Percentiles rank a stretch among this genome's conserved stretches.
Evolutionary conservation across 805 yeast genomes (phyloP).

Genomic region (Saturnispora ahearnii): DNA sequence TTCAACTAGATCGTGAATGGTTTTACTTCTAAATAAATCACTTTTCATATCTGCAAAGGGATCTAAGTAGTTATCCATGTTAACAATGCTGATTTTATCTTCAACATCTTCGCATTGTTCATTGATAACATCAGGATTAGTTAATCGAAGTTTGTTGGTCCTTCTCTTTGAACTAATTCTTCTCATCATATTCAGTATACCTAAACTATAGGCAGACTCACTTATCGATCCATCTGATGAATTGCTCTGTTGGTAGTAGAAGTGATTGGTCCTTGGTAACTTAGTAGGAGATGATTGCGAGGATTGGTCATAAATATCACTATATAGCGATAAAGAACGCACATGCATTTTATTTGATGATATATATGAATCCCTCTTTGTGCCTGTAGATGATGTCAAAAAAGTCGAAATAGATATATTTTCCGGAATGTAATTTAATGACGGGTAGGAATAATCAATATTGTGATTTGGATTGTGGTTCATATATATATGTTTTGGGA

Average conservation of each 20-base stretch:
- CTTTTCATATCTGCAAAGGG: neutral
- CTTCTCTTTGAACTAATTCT: conserved; percentile 44
- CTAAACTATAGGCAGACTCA: conserved; percentile 1
- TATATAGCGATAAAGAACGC: neutral
- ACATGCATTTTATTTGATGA: neutral
- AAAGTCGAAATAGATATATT: conserved; percentile 14
- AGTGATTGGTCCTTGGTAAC: neutral
- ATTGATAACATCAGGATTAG: conserved; percentile 44
- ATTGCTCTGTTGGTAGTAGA: neutral
- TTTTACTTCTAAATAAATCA: neutral
- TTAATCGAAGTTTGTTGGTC: conserved; percentile 44
- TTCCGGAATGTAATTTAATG: conserved; percentile 16
- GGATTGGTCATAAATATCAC: conserved; percentile 1
- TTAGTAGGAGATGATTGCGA: conserved; percentile 1
- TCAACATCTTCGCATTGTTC: neutral
- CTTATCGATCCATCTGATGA: conserved; percentile 5
- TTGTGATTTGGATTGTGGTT: conserved; percentile 9
- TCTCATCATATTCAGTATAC: conserved; percentile 5
- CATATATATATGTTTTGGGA: conserved; percentile 10
- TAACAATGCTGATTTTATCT: neutral
- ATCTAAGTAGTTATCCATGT: neutral
- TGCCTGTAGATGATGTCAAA: conserved; percentile 6
- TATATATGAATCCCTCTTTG: neutral
- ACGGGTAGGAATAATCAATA: conserved; percentile 7
- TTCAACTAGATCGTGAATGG: neutral